Conservation (phyloP, 2,329 filamentous ascomycete genomes). For the Nemania sp. region DNA sequence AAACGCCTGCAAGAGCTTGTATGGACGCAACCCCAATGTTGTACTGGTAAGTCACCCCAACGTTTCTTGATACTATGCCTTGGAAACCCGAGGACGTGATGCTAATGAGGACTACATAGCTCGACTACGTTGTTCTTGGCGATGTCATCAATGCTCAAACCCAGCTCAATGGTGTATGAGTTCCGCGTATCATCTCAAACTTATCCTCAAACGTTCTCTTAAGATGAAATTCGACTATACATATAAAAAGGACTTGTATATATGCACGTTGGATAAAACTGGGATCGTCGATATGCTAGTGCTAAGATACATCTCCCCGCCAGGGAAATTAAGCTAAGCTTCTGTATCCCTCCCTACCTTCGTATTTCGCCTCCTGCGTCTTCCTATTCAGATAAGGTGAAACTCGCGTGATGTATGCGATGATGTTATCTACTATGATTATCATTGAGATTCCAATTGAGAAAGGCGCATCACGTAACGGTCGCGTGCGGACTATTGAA, state of each 20-base stretch:
- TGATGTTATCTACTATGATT: background rate
- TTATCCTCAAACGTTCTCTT: background rate
- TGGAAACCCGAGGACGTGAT: background rate
- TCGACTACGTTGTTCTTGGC: conserved; percentile 59
- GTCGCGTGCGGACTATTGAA: background rate
- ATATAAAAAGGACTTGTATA: conserved; percentile 25
- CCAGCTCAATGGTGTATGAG: conserved; percentile 54
- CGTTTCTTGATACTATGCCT: background rate
- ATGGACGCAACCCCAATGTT: conserved; percentile 53
- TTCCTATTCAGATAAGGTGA: background rate
- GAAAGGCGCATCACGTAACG: conserved; percentile 1
- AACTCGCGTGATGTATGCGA: background rate
- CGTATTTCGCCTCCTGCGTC: background rate
- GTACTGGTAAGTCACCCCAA: conserved; percentile 52
- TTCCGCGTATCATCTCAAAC: background rate
- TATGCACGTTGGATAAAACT: conserved; percentile 9
- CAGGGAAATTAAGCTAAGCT: background rate
- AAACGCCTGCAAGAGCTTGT: conserved; percentile 49
- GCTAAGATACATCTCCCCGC: background rate
- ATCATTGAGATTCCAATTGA: background rate
- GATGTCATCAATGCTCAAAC: conserved; percentile 55
- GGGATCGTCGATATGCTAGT: background rate
- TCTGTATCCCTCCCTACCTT: background rate
- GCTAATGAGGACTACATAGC: conserved; percentile 48
- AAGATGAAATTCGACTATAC: conserved; percentile 7